Conservation (phyloP, 129 eudicot species). For the Ambrosia trifida region DNA sequence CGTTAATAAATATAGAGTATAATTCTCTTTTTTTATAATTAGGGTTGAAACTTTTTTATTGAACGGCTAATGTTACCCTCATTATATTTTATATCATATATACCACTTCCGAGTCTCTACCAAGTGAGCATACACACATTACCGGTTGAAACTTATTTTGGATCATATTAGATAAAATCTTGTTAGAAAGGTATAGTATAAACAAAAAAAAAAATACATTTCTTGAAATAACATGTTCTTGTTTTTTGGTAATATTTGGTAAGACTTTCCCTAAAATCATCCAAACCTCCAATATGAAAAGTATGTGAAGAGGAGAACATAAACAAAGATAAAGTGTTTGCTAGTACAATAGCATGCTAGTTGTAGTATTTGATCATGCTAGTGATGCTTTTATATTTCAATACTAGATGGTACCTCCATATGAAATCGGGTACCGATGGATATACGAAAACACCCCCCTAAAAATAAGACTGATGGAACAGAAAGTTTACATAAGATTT, state of each 20-base stretch:
- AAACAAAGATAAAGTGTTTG: conserved; percentile 15
- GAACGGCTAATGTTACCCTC: too few species aligned
- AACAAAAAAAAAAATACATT: background rate
- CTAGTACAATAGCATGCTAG: conserved; percentile 18
- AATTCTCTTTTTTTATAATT: background rate
- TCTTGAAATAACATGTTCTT: background rate
- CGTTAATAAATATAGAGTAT: too few species aligned
- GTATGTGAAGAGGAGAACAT: conserved; percentile 21
- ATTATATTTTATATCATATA: too few species aligned
- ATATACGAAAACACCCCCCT: conserved; percentile 17
- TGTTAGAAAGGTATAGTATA: conserved; percentile 1
- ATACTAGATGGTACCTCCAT: conserved; percentile 32
- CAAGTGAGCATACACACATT: too few species aligned
- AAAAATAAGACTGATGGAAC: conserved; percentile 30
- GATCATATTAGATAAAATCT: conserved; percentile 3
- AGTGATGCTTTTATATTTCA: conserved; percentile 35
- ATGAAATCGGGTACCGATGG: background rate
- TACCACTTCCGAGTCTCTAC: too few species aligned
- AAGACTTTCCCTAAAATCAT: conserved; percentile 1
- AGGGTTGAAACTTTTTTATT: background rate
- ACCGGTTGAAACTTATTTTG: background rate
- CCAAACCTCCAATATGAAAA: conserved; percentile 6
- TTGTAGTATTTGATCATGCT: conserved; percentile 14
- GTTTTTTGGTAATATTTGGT: background rate
- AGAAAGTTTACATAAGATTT: conserved; percentile 17